Conservation (phyloP, 2,329 filamentous ascomycete genomes). For the Colletotrichum chlorophyti region DNA sequence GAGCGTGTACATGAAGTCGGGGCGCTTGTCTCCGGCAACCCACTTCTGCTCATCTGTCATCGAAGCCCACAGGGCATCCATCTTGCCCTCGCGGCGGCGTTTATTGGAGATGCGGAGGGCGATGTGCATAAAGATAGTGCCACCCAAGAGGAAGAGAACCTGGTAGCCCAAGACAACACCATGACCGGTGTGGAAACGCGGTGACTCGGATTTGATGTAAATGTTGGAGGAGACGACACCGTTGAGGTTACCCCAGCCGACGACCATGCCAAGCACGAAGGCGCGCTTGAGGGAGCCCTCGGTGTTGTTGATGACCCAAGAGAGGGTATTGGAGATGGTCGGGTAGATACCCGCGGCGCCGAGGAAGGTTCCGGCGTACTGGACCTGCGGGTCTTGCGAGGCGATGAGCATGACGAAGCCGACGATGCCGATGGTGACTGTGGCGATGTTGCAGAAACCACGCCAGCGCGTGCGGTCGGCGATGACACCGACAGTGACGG, state of each 20-base stretch:
- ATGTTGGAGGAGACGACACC: slow-evolving; percentile 74
- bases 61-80: slow-evolving; percentile 63
- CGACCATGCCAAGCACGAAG: slow-evolving; percentile 75
- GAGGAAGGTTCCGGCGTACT: slow-evolving; percentile 74
- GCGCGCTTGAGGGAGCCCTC: slow-evolving; percentile 70
- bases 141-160: slow-evolving; percentile 66
- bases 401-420: slow-evolving; percentile 73
- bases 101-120: slow-evolving; percentile 66
- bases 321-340: slow-evolving; percentile 72
- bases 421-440: slow-evolving; percentile 65
- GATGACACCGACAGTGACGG: slow-evolving; percentile 67
- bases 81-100: slow-evolving; percentile 59
- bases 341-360: slow-evolving; percentile 77
- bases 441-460: slow-evolving; percentile 71
- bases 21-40: slow-evolving; percentile 61
- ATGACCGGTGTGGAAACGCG: slow-evolving; percentile 57
- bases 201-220: slow-evolving; percentile 49
- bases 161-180: slow-evolving; percentile 70
- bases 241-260: slow-evolving; percentile 79
- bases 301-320: slow-evolving; percentile 75
- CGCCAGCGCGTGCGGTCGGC: slow-evolving; percentile 70
- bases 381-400: slow-evolving; percentile 57
- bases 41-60: slow-evolving; percentile 62
- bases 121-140: slow-evolving; percentile 67
- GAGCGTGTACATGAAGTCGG: slow-evolving; percentile 43